Percentiles rank a stretch among this genome's conserved stretches.
Evolutionary conservation across 179 eudicot genomes (phyloP).

Genomic region (Gypsophila paniculata): DNA sequence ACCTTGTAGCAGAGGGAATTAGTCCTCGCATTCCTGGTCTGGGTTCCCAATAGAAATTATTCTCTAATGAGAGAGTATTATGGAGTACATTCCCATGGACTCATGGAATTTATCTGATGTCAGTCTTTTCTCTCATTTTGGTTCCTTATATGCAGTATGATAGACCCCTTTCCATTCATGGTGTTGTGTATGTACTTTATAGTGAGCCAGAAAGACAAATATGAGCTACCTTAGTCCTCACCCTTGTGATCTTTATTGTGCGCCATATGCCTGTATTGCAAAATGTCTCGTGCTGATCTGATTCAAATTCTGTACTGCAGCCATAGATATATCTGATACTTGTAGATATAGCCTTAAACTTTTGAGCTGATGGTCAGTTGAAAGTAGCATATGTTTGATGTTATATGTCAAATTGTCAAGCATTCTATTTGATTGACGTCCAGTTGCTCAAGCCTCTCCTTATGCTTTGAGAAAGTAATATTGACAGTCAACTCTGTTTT

Average conservation of each 20-base stretch:
- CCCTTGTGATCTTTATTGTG: not conserved
- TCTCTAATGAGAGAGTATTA: not conserved
- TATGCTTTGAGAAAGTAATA: not conserved
- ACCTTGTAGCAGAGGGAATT: too few species aligned
- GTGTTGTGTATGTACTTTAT: not conserved
- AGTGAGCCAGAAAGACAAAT: too few species aligned
- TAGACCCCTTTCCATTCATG: too few species aligned
- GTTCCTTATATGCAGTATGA: not conserved
- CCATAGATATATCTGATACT: not conserved
- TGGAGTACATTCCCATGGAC: not conserved
- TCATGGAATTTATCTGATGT: too few species aligned
- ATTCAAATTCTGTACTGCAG: not conserved
- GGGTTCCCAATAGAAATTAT: not conserved
- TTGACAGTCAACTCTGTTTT: not conserved
- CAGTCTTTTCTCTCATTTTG: not conserved
- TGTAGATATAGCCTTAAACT: not conserved
- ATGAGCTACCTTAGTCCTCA: too few species aligned
- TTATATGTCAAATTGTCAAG: too few species aligned
- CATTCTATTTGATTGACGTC: not conserved
- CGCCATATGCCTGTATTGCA: not conserved
- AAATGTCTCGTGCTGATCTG: not conserved
- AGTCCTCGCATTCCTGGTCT: not conserved
- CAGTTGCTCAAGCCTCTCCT: not conserved
- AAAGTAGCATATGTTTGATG: not conserved
- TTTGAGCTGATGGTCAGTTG: not conserved